phyloP scores from a whole-genome alignment of 805 yeast species.

The Cyberlindnera amylophila region DNA sequence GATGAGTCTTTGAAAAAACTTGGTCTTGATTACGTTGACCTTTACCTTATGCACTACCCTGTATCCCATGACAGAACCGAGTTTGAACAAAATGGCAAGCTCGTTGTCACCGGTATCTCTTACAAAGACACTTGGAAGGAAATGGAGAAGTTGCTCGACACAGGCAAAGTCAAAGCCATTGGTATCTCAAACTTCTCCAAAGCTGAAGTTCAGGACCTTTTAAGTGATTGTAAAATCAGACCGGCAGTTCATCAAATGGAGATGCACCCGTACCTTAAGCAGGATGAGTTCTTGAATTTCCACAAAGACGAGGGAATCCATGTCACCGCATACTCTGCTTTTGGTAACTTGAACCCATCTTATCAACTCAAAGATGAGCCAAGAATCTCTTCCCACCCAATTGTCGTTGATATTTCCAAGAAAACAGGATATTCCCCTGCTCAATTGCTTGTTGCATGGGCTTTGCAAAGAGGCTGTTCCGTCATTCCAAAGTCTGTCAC shows the following conservation, averaged over 20 bases:
- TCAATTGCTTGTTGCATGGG: slow-evolving; percentile 56
- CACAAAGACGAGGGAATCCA: slow-evolving; percentile 49
- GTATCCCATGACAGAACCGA: slow-evolving; percentile 40
- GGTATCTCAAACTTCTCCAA: slow-evolving; percentile 67
- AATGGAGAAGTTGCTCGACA: slow-evolving; percentile 46
- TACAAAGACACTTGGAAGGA: slow-evolving; percentile 53
- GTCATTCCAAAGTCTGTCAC: slow-evolving; percentile 50
- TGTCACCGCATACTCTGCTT: slow-evolving; percentile 75
- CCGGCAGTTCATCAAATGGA: slow-evolving; percentile 71
- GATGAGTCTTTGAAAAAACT: slow-evolving; percentile 43
- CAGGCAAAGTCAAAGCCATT: slow-evolving; percentile 57
- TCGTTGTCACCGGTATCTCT: slow-evolving; percentile 37
- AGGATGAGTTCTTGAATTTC: slow-evolving; percentile 51
- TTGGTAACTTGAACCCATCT: slow-evolving; percentile 58
- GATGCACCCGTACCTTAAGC: slow-evolving; percentile 64
- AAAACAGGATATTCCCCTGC: slow-evolving; percentile 44
- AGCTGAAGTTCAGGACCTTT: slow-evolving; percentile 39
- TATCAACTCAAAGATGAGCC: slow-evolving; percentile 35
- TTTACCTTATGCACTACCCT: slow-evolving; percentile 62
- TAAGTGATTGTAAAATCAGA: slow-evolving; percentile 38
- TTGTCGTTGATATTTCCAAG: slow-evolving; percentile 41
- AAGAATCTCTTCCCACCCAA: slow-evolving; percentile 34
- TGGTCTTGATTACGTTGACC: slow-evolving; percentile 51
- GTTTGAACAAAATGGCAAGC: slow-evolving; percentile 22
- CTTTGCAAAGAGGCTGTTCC: slow-evolving; percentile 49